Evolutionary conservation across 208 protist genomes (phyloP), one percentile per base, ranked within the genome.

Genomic region (Acanthamoeba divionensis): DNA sequence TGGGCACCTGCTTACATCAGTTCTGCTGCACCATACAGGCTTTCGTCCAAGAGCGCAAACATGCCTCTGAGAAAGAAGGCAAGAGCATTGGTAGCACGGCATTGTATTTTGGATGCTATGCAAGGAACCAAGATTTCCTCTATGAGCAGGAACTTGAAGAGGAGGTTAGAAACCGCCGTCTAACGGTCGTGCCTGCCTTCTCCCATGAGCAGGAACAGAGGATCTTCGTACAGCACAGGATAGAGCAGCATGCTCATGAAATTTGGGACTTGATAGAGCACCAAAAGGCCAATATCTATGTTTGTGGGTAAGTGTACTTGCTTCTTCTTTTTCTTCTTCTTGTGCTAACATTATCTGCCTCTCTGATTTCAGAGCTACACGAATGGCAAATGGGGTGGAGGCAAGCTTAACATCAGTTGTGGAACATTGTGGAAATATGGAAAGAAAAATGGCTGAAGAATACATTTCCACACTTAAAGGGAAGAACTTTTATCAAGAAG

Each of bases 401-500:
- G 65, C 41, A 24, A 44, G 38, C 29, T 21, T 73, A 21, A 41
- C 48, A 41, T 44, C 65, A 41, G 31, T 73, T 18, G 65, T 73
- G 13, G 65, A 10, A 41, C n/a, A 73, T 21, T 73, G 65, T n/a
- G 65, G 65, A 13, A 45, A 45, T 18, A 73, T 73, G 65, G 65
- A 73, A 41, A 13, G 65, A 8, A 18, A 33, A 21, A 33, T 44
- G n/a, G 65, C 65, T n/a, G 65, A 73, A n/a, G 38, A 73, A 41
- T 73, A 73, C 65, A 73, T 73, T 18, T 41, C 38, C 4, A 73
- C 65, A 21, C 65, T 73, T 41, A 73, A 73, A 41, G 65, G 48
- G 65, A 73, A 73, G 65, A 73, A 73, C 65, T 41, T 50, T n/a
- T 73, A 73, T n/a, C 65, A 73, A 41, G 65, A 73, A 41, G 65